Evolutionary conservation across 1,284 basidiomycete species (phyloP), one percentile per base, ranked within the genome.

Genomic region (Cronartium quercuum): DNA sequence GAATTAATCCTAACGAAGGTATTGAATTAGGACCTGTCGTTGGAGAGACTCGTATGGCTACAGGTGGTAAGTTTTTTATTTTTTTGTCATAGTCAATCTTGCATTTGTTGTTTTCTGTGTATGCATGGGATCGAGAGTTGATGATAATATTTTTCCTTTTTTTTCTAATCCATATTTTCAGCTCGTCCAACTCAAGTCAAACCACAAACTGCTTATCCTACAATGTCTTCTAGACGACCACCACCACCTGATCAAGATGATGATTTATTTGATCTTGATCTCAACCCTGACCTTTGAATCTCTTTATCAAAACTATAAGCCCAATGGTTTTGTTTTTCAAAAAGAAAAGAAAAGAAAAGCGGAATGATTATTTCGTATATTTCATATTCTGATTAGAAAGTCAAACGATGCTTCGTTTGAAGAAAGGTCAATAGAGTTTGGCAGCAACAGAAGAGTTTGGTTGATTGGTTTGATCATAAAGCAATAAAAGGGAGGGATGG

Each of bases 191-290:
- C 42, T 37, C 44, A 66, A 41, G 58, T 38, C 60, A 18, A 74
- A 71, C 29, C 73, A 35, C 44, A 61, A 42, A 37, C 44, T 1
- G 58, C 44, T 40, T 74, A 64, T 58, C 42, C 75, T 51, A 38
- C 73, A 41, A 41, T 71, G 68, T 37, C 77, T 68, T 70, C 76
- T 64, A 60, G 69, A 68, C 15, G 77, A 71, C 44, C 68, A 77
- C 65, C 47, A 12, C 57, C 70, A 41, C 64, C 60, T 6, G 79
- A 79, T 10, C 65, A 68, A 12, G 76, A 78, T 34, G 77, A 78
- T 57, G 79, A 79, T 68, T 75, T 75, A 61, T 79, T 80, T 64
- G 79, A 80, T 64, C 67, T 80, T 9, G 79, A 80, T 66, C 76
- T 80, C 24, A 79, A 80, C 61, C 79, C 79, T 44, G 79, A 78